Conservation (phyloP, 805 yeast species). For the Starmera dryadoides region DNA sequence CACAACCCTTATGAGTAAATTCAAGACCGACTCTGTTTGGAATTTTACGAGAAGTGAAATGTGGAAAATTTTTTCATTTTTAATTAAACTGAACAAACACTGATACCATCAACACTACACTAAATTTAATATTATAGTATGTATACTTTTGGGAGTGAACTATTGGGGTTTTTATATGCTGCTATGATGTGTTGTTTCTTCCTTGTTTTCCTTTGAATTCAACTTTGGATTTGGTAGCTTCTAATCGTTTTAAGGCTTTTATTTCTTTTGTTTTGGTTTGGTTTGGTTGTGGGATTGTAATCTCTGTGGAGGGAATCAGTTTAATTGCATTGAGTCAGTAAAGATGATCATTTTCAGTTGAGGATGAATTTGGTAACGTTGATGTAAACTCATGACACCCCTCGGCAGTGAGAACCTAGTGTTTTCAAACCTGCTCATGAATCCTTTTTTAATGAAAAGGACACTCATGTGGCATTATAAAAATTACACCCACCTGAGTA, state of each 20-base stretch:
- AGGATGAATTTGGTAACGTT: conserved; percentile 11
- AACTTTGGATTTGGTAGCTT: no score
- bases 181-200: not conserved
- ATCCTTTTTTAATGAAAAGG: conserved; percentile 27
- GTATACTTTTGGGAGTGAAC: not conserved
- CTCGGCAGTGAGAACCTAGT: conserved; percentile 13
- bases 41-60: no score
- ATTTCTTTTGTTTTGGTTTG: not conserved
- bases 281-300: conserved; percentile 3
- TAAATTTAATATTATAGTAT: not conserved
- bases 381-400: conserved; percentile 20
- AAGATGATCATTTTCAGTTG: conserved; percentile 11
- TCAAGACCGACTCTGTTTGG: no score
- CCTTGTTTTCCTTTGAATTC: no score
- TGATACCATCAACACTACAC: not conserved
- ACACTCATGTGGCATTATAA: conserved; percentile 37
- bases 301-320: conserved; percentile 28
- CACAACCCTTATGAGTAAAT: no score
- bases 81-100: no score
- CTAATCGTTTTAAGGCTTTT: not conserved
- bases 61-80: not conserved
- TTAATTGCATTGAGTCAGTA: conserved; percentile 11
- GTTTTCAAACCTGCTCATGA: conserved; percentile 31
- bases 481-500: not conserved
- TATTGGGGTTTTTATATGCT: not conserved